A percentile compares a stretch with the other conserved stretches of the same genome.
Conservation (phyloP, 2,329 filamentous ascomycete genomes). For the Lecanicillium sp. region DNA sequence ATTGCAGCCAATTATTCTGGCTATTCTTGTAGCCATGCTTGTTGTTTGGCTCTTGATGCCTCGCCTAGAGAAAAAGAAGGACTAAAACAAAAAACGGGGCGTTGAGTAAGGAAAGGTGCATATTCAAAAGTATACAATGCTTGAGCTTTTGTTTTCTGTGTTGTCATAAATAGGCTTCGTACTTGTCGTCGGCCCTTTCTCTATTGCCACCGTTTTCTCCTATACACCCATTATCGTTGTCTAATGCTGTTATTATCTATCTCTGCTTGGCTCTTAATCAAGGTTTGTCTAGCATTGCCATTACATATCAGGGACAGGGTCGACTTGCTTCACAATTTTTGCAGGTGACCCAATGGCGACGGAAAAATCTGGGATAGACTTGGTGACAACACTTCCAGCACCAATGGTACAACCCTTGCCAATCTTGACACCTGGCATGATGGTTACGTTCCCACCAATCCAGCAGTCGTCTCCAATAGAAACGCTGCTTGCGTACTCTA, state of each 20-base stretch:
- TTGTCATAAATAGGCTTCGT: too few relatives aligned
- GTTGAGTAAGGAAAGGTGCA: too few relatives aligned
- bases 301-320: constrained; percentile 23
- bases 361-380: constrained; percentile 36
- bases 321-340: constrained; percentile 38
- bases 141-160: too few relatives aligned
- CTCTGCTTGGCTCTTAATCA: too few relatives aligned
- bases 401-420: constrained; percentile 43
- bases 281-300: too few relatives aligned
- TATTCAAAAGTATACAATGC: too few relatives aligned
- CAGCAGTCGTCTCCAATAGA: constrained; percentile 46
- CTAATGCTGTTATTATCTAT: too few relatives aligned
- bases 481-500: constrained; percentile 39
- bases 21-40: constrained; percentile 34
- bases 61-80: constrained; percentile 29
- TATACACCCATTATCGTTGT: too few relatives aligned
- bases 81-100: too few relatives aligned
- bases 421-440: constrained; percentile 44
- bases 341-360: constrained; percentile 42
- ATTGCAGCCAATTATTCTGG: constrained; percentile 49
- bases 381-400: constrained; percentile 41
- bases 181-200: too few relatives aligned
- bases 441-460: constrained; percentile 41
- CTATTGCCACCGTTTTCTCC: too few relatives aligned
- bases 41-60: constrained; percentile 39